Percentiles rank a stretch among this genome's conserved stretches.
Conservation (phyloP, 495 filamentous ascomycete genomes). For the Aspergillus ostianus region DNA sequence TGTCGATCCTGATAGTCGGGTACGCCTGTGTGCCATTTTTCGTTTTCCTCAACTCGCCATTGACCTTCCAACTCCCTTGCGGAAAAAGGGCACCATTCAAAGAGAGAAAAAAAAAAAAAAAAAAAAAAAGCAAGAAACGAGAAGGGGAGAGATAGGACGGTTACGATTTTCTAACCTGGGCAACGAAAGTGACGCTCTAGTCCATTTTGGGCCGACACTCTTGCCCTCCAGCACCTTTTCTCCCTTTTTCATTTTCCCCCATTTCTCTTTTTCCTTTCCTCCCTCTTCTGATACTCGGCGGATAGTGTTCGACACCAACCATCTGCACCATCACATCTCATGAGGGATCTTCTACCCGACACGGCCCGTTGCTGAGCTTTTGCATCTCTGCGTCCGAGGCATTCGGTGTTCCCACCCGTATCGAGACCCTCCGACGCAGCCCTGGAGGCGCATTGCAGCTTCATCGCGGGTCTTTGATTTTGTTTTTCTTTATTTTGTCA, state of each 20-base stretch:
- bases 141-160: neutral
- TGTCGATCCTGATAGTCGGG: constrained; percentile 26
- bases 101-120: constrained; percentile 10
- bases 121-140: constrained; percentile 10
- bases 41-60: constrained; percentile 6
- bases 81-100: constrained; percentile 12
- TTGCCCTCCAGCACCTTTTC: constrained; percentile 6
- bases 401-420: constrained; percentile 21
- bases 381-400: constrained; percentile 22
- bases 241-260: constrained; percentile 6
- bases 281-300: constrained; percentile 20
- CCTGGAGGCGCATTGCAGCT: constrained; percentile 10
- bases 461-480: neutral
- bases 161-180: neutral
- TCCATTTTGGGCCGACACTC: constrained; percentile 1
- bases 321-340: constrained; percentile 16
- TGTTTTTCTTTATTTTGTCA: constrained; percentile 7
- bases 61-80: constrained; percentile 24
- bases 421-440: constrained; percentile 13
- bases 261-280: constrained; percentile 8
- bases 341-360: constrained; percentile 25
- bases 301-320: constrained; percentile 16
- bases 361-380: constrained; percentile 29
- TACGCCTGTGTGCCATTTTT: constrained; percentile 1
- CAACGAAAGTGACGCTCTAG: neutral